A percentile compares a stretch with the other conserved stretches of the same genome.
These are phyloP conservation scores for Erodium trifolium DNA, from an alignment of 441 rosid species.

Conservation along the genomic window DNA sequence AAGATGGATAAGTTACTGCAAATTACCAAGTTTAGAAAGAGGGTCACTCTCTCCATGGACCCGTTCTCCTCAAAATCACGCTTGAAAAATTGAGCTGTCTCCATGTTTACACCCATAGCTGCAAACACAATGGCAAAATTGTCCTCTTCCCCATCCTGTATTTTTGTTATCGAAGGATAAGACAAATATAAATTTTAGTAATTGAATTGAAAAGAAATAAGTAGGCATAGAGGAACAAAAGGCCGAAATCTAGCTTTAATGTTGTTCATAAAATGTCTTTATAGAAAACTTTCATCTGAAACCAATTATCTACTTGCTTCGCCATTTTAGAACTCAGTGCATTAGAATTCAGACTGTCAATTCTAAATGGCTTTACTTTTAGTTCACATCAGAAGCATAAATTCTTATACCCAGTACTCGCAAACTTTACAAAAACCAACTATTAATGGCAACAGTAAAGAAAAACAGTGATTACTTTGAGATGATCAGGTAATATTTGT, in stretches of 20 bases:
- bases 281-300: not conserved
- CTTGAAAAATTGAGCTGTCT: conserved; percentile 96
- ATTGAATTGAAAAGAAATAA: not conserved
- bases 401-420: not conserved
- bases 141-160: conserved; percentile 80
- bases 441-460: not conserved
- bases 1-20: conserved; percentile 6
- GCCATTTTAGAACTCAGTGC: not conserved
- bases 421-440: not conserved
- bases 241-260: not conserved
- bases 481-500: not conserved
- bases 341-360: not conserved
- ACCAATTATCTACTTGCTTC: not conserved
- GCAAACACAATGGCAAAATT: conserved; percentile 97
- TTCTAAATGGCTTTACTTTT: not conserved
- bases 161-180: not conserved
- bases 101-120: conserved; percentile 99
- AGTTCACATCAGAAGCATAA: not conserved
- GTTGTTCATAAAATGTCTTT: not conserved
- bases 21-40: conserved; percentile 83
- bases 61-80: conserved; percentile 99
- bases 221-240: not conserved
- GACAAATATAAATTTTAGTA: not conserved
- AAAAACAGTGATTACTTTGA: not conserved
- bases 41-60: conserved; percentile 98